Conservation (phyloP, 495 filamentous ascomycete species). For the Saxispiralis lemnorum region DNA sequence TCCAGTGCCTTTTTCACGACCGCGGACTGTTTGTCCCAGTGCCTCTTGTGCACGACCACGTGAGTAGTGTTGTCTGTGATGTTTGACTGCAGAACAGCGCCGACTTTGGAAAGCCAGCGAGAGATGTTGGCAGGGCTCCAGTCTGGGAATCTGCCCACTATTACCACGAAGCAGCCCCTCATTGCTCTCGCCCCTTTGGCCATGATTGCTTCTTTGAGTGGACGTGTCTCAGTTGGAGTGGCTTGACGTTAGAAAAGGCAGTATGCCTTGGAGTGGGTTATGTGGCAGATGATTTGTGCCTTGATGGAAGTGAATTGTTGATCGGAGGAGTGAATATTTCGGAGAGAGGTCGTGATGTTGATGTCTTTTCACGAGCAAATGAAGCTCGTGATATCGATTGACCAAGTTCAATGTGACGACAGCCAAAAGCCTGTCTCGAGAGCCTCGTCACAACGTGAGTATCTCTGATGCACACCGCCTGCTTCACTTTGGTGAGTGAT, state of each 20-base stretch:
- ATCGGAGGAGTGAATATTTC: too few species aligned
- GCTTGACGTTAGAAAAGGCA: too few species aligned
- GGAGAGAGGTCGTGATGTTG: too few species aligned
- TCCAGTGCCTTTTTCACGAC: slow-evolving; percentile 1
- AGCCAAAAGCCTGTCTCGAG: too few species aligned
- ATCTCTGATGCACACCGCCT: too few species aligned
- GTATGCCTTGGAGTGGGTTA: too few species aligned
- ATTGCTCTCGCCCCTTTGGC: slow-evolving; percentile 1
- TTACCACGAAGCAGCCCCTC: neutral
- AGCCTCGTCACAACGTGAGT: too few species aligned
- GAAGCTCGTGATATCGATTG: too few species aligned
- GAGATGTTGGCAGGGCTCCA: slow-evolving; percentile 28
- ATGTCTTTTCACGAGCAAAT: too few species aligned
- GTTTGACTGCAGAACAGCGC: slow-evolving; percentile 29
- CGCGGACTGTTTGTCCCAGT: slow-evolving; percentile 29
- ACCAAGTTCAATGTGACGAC: too few species aligned
- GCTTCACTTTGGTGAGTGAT: too few species aligned
- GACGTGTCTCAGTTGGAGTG: neutral
- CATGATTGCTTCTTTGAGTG: neutral
- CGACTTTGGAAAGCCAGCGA: slow-evolving; percentile 37
- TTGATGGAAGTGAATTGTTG: too few species aligned
- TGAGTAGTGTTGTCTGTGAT: slow-evolving; percentile 35
- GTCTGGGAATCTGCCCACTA: neutral
- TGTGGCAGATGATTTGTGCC: neutral
- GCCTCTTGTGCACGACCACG: slow-evolving; percentile 36